phyloP scores from a whole-genome alignment of 2,329 filamentous ascomycete genomes.

The Amylocarpus encephaloides region DNA sequence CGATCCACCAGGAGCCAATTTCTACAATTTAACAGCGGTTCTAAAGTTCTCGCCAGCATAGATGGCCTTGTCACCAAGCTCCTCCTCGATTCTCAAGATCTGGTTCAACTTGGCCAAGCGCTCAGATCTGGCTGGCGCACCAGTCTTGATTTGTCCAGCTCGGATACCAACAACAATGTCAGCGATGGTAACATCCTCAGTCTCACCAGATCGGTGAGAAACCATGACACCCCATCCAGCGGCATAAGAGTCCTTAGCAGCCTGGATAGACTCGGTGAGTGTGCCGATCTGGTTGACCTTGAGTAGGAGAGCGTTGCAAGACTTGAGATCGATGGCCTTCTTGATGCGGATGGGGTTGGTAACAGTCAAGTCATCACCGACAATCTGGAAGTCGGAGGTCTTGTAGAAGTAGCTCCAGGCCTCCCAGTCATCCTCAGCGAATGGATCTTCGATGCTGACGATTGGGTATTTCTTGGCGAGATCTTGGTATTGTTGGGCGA shows the following conservation, averaged over 20 bases:
- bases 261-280: conserved; percentile 97
- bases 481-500: conserved; percentile 83
- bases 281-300: conserved; percentile 99
- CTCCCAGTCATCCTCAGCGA: conserved; percentile 99
- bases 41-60: conserved; percentile 93
- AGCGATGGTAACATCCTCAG: conserved; percentile 98
- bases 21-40: conserved; percentile 79
- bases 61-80: conserved; percentile 85
- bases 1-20: not conserved
- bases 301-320: conserved; percentile 93
- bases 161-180: conserved; percentile 97
- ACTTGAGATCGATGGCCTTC: conserved; percentile 98
- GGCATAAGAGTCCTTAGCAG: conserved; percentile 95
- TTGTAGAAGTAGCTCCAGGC: conserved; percentile 99
- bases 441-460: conserved; percentile 97
- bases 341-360: conserved; percentile 99
- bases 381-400: conserved; percentile 96
- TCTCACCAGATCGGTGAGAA: conserved; percentile 98
- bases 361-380: conserved; percentile 97
- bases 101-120: conserved; percentile 99
- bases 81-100: conserved; percentile 99
- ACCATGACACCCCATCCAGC: conserved; percentile 99
- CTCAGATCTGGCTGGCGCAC: conserved; percentile 92
- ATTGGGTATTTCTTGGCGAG: conserved; percentile 96
- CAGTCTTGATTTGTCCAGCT: conserved; percentile 97